These are phyloP conservation scores for Chaetomidium leptoderma DNA, from an alignment of 495 filamentous ascomycete genomes.

Conservation along the genomic window DNA sequence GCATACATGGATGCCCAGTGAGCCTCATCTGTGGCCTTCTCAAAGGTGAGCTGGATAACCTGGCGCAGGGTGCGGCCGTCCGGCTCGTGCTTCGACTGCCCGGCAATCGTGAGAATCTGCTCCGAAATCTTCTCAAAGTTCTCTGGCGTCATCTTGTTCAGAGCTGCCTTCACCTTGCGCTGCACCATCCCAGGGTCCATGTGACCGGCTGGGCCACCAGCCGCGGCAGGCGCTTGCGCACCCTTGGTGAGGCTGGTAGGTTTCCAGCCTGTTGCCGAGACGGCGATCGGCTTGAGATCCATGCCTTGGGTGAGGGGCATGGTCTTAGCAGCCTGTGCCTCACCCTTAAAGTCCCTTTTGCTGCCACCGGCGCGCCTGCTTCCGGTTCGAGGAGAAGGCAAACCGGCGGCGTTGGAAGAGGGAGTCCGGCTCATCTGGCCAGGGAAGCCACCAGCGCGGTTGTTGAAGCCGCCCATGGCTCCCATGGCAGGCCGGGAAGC, in stretches of 20 bases:
- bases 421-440: conserved; percentile 49
- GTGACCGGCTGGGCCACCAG: conserved; percentile 50
- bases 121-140: conserved; percentile 95
- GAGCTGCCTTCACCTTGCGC: conserved; percentile 93
- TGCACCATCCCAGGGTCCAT: conserved; percentile 92
- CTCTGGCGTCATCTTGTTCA: conserved; percentile 99
- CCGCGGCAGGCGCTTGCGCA: conserved; percentile 34
- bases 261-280: conserved; percentile 79
- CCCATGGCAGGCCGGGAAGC: conserved; percentile 47
- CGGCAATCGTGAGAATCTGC: conserved; percentile 88
- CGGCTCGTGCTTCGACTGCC: conserved; percentile 89
- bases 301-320: conserved; percentile 84
- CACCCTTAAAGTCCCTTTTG: conserved; percentile 61
- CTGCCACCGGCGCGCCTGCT: conserved; percentile 49
- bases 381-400: conserved; percentile 49
- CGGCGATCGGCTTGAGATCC: conserved; percentile 73
- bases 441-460: conserved; percentile 57
- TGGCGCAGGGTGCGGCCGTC: conserved; percentile 94
- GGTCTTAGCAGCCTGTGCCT: conserved; percentile 63
- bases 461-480: conserved; percentile 54
- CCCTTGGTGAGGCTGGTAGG: conserved; percentile 60
- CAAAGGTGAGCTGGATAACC: conserved; percentile 97
- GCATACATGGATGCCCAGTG: conserved; percentile 99
- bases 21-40: conserved; percentile 97
- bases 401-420: conserved; percentile 41